Evolutionary conservation across 129 eudicot genomes (phyloP).

Genomic region (Chrysanthemum makinoi): DNA sequence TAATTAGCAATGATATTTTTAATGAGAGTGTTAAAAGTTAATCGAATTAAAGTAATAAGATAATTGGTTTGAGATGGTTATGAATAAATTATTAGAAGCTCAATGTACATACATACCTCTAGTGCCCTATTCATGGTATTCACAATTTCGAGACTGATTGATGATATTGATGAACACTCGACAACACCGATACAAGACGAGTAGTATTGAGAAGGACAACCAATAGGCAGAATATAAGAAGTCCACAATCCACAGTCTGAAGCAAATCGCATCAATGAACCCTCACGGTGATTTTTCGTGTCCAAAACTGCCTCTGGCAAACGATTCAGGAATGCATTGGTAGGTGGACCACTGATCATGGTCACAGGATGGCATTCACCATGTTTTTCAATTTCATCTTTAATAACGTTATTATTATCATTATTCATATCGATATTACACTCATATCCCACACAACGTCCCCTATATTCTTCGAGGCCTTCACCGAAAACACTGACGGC

Average conservation of each 20-base stretch:
- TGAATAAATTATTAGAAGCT: too few relatives aligned
- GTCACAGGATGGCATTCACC: too few relatives aligned
- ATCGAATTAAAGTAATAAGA: too few relatives aligned
- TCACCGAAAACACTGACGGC: background rate
- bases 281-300: too few relatives aligned
- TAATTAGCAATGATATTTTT: too few relatives aligned
- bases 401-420: background rate
- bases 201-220: constrained; percentile 4
- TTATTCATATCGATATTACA: background rate
- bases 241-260: background rate
- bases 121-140: too few relatives aligned
- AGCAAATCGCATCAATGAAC: too few relatives aligned
- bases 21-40: too few relatives aligned
- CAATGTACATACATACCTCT: too few relatives aligned
- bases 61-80: background rate
- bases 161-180: background rate
- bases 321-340: constrained; percentile 11
- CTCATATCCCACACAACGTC: background rate
- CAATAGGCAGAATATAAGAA: constrained; percentile 10
- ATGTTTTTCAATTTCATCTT: too few relatives aligned
- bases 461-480: background rate
- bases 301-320: background rate
- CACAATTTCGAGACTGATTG: too few relatives aligned
- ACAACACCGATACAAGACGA: constrained; percentile 18
- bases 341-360: constrained; percentile 3